phyloP scores from a whole-genome alignment of 495 filamentous ascomycete genomes.

The Aspergillus sclerotiicarbonarius region DNA sequence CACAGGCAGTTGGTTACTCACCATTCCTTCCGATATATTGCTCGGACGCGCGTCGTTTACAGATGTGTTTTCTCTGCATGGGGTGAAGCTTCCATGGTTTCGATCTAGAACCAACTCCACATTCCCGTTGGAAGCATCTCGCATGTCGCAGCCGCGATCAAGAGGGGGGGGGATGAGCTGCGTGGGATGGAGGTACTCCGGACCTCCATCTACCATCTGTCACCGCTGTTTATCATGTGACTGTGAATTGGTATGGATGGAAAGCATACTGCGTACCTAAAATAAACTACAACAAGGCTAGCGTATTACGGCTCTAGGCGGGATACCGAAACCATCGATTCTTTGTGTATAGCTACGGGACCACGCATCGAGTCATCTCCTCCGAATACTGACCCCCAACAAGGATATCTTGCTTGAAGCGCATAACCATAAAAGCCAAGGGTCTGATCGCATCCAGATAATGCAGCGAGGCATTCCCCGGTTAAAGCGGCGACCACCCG shows the following conservation, averaged over 20 bases:
- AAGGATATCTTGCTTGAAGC: too few relatives aligned
- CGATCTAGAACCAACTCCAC: neutral
- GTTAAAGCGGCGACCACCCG: neutral
- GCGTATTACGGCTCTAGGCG: too few relatives aligned
- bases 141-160: neutral
- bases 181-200: neutral
- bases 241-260: neutral
- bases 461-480: too few relatives aligned
- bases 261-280: neutral
- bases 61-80: neutral
- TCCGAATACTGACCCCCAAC: too few relatives aligned
- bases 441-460: too few relatives aligned
- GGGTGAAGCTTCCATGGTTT: neutral
- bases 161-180: neutral
- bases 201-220: neutral
- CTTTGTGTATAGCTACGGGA: too few relatives aligned
- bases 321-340: too few relatives aligned
- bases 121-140: slow-evolving; percentile 1
- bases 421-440: too few relatives aligned
- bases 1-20: neutral
- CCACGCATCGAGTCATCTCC: too few relatives aligned
- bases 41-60: neutral
- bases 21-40: neutral
- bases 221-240: slow-evolving; percentile 6
- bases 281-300: neutral